Evolutionary conservation across 257 asterid genomes (phyloP).

Genomic region (Scutellaria baicalensis): DNA sequence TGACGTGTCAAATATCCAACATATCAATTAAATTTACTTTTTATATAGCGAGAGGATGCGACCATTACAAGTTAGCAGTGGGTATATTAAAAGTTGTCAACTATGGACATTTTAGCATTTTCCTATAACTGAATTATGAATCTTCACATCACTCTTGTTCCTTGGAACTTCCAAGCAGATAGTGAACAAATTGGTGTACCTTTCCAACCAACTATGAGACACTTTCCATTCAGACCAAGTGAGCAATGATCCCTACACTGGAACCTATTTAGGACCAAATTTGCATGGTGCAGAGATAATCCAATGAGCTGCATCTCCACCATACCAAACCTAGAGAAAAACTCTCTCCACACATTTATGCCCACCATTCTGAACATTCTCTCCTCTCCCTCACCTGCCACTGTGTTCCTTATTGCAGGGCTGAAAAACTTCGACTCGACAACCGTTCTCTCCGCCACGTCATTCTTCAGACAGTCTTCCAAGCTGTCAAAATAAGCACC

Average conservation of each 20-base stretch:
- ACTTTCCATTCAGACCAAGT: conserved; percentile 28
- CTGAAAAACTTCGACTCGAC: conserved; percentile 26
- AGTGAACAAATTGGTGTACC: conserved; percentile 37
- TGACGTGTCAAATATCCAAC: too few relatives aligned
- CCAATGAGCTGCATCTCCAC: conserved; percentile 31
- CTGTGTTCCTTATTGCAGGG: conserved; percentile 30
- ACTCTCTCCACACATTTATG: conserved; percentile 38
- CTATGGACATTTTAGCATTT: too few relatives aligned
- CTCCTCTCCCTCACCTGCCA: conserved; percentile 39
- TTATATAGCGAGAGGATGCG: too few relatives aligned
- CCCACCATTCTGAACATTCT: conserved; percentile 37
- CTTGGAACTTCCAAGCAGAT: conserved; percentile 42
- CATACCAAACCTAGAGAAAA: conserved; percentile 27
- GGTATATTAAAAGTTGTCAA: too few relatives aligned
- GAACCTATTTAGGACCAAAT: conserved; percentile 29
- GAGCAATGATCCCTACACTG: conserved; percentile 25
- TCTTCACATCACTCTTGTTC: too few relatives aligned
- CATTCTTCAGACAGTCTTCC: conserved; percentile 38
- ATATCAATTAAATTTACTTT: too few relatives aligned
- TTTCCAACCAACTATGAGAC: conserved; percentile 49
- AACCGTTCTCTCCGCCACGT: conserved; percentile 21
- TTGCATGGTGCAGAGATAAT: conserved; percentile 35
- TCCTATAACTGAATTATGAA: too few relatives aligned
- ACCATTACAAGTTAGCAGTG: too few relatives aligned
- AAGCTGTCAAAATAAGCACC: conserved; percentile 42